Conservation (phyloP, 2,329 filamentous ascomycete species). For the Fusarium sp. region DNA sequence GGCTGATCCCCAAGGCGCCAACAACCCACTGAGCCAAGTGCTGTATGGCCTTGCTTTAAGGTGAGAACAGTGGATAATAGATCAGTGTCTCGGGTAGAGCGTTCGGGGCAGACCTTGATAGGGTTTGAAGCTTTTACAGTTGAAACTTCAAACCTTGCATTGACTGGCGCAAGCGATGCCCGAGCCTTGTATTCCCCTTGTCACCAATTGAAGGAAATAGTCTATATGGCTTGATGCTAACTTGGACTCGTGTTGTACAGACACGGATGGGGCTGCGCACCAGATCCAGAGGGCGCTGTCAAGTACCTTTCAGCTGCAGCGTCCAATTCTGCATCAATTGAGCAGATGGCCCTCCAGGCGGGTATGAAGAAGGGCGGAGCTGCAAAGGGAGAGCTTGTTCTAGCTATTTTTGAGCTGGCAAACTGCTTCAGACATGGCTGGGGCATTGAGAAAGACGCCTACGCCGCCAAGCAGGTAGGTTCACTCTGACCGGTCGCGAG, state of each 20-base stretch:
- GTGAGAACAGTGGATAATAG: conserved; percentile 55
- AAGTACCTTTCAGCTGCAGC: conserved; percentile 89
- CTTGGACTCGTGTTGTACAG: conserved; percentile 55
- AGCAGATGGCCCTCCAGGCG: conserved; percentile 84
- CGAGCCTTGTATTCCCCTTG: background rate
- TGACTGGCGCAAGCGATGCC: background rate
- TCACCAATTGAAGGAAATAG: background rate
- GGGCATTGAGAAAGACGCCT: conserved; percentile 87
- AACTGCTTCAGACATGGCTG: conserved; percentile 95
- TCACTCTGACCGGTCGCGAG: background rate
- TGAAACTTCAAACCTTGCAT: conserved; percentile 19
- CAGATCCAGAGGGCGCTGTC: conserved; percentile 78
- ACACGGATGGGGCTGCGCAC: conserved; percentile 90
- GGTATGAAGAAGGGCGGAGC: conserved; percentile 93
- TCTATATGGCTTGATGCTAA: conserved; percentile 28
- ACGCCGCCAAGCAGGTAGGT: conserved; percentile 79
- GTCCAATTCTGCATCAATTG: conserved; percentile 87
- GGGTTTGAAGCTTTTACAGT: conserved; percentile 15
- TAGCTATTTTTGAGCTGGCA: conserved; percentile 95
- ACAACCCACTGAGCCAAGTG: conserved; percentile 95
- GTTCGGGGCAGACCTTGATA: background rate
- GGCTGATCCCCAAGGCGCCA: conserved; percentile 84
- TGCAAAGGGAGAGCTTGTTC: conserved; percentile 94
- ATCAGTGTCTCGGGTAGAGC: conserved; percentile 25
- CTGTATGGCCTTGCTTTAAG: conserved; percentile 92